These are phyloP conservation scores for Papiliotrema fonsecae DNA, from an alignment of 1,284 basidiomycete genomes.

Conservation along the genomic window DNA sequence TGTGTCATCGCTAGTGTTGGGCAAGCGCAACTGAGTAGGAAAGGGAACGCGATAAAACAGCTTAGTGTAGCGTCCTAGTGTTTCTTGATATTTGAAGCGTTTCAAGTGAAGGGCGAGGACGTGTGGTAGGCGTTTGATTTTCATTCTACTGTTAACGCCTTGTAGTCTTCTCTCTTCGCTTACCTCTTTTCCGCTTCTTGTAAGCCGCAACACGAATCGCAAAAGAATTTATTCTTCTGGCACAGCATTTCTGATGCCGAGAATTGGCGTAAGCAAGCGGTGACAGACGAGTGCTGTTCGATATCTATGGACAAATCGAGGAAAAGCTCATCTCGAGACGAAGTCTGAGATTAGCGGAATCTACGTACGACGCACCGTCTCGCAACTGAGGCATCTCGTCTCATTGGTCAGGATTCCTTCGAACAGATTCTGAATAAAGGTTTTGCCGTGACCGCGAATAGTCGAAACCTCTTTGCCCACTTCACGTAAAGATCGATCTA, in stretches of 20 bases:
- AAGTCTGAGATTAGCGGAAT: slow-evolving; percentile 57
- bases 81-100: slow-evolving; percentile 95
- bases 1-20: slow-evolving; percentile 94
- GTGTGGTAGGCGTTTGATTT: slow-evolving; percentile 92
- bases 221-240: slow-evolving; percentile 97
- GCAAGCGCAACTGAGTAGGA: slow-evolving; percentile 85
- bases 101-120: slow-evolving; percentile 92
- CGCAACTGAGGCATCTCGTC: slow-evolving; percentile 94
- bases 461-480: slow-evolving; percentile 22
- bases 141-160: slow-evolving; percentile 65
- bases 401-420: slow-evolving; percentile 93
- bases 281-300: slow-evolving; percentile 92
- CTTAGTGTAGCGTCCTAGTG: slow-evolving; percentile 82
- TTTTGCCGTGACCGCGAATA: slow-evolving; percentile 51
- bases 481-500: slow-evolving; percentile 45
- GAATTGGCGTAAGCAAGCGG: slow-evolving; percentile 90
- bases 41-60: slow-evolving; percentile 94
- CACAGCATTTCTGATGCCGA: slow-evolving; percentile 97
- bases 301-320: slow-evolving; percentile 97
- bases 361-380: slow-evolving; percentile 60
- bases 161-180: slow-evolving; percentile 24
- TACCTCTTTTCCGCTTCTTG: slow-evolving; percentile 97
- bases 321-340: slow-evolving; percentile 91
- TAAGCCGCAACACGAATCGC: slow-evolving; percentile 90
- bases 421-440: slow-evolving; percentile 86